These are phyloP conservation scores for Phytophthora cryptogea DNA, from an alignment of 352 stramenopile species.

Conservation along the genomic window DNA sequence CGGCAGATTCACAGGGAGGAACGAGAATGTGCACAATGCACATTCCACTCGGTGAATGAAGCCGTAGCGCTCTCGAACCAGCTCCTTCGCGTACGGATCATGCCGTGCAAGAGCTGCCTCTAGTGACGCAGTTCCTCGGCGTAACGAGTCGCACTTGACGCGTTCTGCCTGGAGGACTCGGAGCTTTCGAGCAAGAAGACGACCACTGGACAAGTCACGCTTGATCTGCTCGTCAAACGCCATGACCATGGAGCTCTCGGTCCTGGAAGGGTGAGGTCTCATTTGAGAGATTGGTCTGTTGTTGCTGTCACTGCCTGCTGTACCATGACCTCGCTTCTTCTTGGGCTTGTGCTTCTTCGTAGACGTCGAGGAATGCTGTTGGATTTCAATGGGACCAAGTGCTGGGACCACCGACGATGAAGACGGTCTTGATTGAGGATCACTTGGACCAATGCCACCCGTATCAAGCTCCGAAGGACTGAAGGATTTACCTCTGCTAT, in stretches of 20 bases:
- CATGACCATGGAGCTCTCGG: conserved; percentile 46
- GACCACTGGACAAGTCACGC: conserved; percentile 45
- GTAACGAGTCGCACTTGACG: conserved; percentile 28
- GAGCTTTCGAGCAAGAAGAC: conserved; percentile 57
- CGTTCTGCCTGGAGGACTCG: conserved; percentile 53
- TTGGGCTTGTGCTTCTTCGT: conserved; percentile 30
- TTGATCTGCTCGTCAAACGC: conserved; percentile 49
- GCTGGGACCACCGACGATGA: conserved; percentile 13
- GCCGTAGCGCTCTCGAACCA: conserved; percentile 63
- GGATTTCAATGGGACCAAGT: conserved; percentile 20
- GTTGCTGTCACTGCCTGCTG: conserved; percentile 15
- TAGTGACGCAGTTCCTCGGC: conserved; percentile 17
- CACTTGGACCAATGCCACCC: conserved; percentile 1
- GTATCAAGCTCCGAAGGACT: conserved; percentile 4
- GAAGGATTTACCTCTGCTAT: conserved; percentile 3
- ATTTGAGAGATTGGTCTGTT: conserved; percentile 11
- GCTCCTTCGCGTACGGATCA: conserved; percentile 55
- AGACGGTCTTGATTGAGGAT: conserved; percentile 6
- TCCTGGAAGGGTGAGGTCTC: conserved; percentile 15
- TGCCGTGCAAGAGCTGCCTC: conserved; percentile 31
- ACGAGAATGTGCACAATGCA: conserved; percentile 61
- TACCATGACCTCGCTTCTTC: conserved; percentile 28
- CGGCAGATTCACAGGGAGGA: conserved; percentile 62
- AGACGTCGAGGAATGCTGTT: conserved; percentile 5
- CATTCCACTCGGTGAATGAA: conserved; percentile 66